phyloP scores from a whole-genome alignment of 2,329 filamentous ascomycete genomes.

The Teratosphaeria destructans region DNA sequence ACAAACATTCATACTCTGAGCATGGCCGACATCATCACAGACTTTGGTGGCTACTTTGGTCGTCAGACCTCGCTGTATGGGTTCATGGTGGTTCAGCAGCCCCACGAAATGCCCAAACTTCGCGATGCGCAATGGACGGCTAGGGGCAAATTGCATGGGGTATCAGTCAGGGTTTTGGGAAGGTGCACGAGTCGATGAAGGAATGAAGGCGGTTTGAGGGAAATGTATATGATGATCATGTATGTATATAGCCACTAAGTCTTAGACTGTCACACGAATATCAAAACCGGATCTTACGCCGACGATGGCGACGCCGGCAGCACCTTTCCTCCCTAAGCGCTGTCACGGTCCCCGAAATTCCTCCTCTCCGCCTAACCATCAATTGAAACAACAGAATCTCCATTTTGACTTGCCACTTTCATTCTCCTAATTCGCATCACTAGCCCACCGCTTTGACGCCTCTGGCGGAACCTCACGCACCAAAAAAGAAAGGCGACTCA shows the following conservation, averaged over 20 bases:
- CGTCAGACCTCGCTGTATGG: background rate
- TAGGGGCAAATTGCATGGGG: background rate
- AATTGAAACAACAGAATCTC: too few species aligned
- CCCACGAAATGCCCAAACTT: background rate
- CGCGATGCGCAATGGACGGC: background rate
- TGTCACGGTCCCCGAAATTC: too few species aligned
- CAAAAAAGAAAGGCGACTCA: background rate
- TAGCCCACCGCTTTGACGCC: too few species aligned
- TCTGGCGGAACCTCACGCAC: too few species aligned
- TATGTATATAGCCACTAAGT: background rate
- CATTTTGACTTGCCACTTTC: too few species aligned
- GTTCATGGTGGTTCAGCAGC: background rate
- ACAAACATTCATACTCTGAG: background rate
- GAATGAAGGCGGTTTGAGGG: background rate
- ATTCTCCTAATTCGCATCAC: too few species aligned
- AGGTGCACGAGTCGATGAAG: background rate
- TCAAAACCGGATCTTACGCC: background rate
- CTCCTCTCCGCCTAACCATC: too few species aligned
- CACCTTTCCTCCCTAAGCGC: too few species aligned
- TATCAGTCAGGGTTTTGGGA: background rate
- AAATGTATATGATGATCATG: background rate
- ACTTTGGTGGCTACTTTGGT: background rate
- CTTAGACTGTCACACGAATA: background rate
- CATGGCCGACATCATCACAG: background rate
- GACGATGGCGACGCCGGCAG: too few species aligned